A percentile compares a stretch with the other conserved stretches of the same genome.
These are phyloP conservation scores for Candida corydali DNA, from an alignment of 805 yeast genomes.

Conservation along the genomic window DNA sequence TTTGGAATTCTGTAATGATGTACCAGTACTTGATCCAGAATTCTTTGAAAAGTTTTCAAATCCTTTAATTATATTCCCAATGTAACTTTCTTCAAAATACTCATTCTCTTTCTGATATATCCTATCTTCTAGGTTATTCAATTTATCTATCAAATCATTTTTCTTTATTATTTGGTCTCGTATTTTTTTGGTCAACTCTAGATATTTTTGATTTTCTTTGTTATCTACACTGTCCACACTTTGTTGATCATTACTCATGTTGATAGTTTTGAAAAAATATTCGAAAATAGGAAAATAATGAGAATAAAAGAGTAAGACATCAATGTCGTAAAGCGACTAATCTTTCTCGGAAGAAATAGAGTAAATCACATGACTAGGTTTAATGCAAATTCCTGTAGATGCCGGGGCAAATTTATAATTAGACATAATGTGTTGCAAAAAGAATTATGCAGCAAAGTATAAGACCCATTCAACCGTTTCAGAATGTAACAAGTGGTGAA, in stretches of 20 bases:
- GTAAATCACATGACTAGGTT: neutral
- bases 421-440: neutral
- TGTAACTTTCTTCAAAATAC: conserved; percentile 67
- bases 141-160: conserved; percentile 59
- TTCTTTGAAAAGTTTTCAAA: conserved; percentile 73
- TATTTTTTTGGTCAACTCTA: conserved; percentile 60
- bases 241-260: conserved; percentile 1
- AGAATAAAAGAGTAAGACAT: too few relatives aligned
- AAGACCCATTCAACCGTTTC: conserved; percentile 3
- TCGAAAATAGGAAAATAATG: too few relatives aligned
- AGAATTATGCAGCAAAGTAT: neutral
- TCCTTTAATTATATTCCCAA: conserved; percentile 87
- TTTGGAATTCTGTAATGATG: conserved; percentile 16
- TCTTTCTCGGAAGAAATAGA: neutral
- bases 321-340: neutral
- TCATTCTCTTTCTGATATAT: conserved; percentile 75
- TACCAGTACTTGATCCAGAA: conserved; percentile 13
- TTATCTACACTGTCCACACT: too few relatives aligned
- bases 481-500: neutral
- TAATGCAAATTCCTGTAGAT: neutral
- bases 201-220: too few relatives aligned
- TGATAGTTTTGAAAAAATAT: too few relatives aligned
- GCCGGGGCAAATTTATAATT: conserved; percentile 1
- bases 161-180: conserved; percentile 60
- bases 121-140: conserved; percentile 65